These are phyloP conservation scores for Aspergillus proliferans DNA, from an alignment of 2,329 filamentous ascomycete genomes.

Conservation along the genomic window DNA sequence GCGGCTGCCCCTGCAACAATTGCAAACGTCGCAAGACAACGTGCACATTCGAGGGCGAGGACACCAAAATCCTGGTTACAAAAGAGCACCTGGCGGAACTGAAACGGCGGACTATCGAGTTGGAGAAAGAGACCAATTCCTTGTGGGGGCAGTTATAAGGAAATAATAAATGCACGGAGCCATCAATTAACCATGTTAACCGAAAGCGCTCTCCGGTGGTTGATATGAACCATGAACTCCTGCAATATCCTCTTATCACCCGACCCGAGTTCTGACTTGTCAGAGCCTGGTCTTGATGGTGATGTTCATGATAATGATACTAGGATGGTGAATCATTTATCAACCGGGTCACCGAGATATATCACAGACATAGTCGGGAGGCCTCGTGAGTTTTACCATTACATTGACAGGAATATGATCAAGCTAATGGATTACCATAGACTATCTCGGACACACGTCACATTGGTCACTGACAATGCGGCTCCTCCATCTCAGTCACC, in stretches of 20 bases:
- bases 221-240: no score
- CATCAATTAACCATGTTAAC: conserved; percentile 5
- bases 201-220: conserved; percentile 8
- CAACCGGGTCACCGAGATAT: conserved; percentile 36
- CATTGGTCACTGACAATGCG: conserved; percentile 52
- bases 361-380: conserved; percentile 37
- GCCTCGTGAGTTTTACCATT: conserved; percentile 32
- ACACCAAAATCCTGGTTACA: conserved; percentile 47
- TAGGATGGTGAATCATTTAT: conserved; percentile 40
- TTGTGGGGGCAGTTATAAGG: conserved; percentile 6
- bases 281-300: not conserved
- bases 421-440: not conserved
- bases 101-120: conserved; percentile 29
- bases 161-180: not conserved
- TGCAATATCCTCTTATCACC: no score
- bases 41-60: conserved; percentile 41
- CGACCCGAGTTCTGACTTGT: no score
- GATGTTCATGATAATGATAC: not conserved
- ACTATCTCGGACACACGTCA: conserved; percentile 50
- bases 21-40: conserved; percentile 40
- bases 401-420: not conserved
- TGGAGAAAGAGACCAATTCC: conserved; percentile 24
- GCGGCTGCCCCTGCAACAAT: conserved; percentile 37
- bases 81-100: not conserved
- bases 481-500: conserved; percentile 45